phyloP scores from a whole-genome alignment of 139 green algal genomes.

The Ettlia oleoabundans region DNA sequence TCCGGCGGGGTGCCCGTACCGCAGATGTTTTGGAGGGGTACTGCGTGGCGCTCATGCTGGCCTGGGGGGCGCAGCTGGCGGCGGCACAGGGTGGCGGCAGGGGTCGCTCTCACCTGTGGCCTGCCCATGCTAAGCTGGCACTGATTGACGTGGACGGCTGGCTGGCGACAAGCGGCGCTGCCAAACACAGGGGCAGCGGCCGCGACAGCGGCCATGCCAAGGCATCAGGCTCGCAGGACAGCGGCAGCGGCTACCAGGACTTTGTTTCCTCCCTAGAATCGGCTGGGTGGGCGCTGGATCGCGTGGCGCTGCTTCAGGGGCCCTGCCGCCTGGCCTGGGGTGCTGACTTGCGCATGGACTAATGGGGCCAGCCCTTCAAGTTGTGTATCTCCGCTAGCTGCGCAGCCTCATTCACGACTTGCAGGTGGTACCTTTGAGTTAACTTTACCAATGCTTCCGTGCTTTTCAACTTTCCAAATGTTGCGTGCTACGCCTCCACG shows the following conservation, averaged over 20 bases:
- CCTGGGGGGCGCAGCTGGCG: background rate
- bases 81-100: background rate
- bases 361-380: background rate
- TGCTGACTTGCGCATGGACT: conserved; percentile 6
- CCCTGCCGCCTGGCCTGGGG: conserved; percentile 16
- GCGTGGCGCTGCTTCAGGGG: conserved; percentile 46
- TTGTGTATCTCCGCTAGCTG: background rate
- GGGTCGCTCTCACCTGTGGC: background rate
- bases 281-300: conserved; percentile 48
- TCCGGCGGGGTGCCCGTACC: background rate
- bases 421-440: no score
- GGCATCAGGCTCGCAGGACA: no score
- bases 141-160: conserved; percentile 1
- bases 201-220: no score
- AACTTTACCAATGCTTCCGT: no score
- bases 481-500: no score
- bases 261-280: conserved; percentile 36
- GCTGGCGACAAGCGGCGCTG: background rate
- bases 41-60: conserved; percentile 27
- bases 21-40: background rate
- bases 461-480: no score
- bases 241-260: background rate
- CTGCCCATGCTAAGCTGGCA: background rate
- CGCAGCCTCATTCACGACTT: no score
- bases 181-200: background rate